Conservation (phyloP, 352 stramenopile genomes). For the Pythium aristosporum region DNA sequence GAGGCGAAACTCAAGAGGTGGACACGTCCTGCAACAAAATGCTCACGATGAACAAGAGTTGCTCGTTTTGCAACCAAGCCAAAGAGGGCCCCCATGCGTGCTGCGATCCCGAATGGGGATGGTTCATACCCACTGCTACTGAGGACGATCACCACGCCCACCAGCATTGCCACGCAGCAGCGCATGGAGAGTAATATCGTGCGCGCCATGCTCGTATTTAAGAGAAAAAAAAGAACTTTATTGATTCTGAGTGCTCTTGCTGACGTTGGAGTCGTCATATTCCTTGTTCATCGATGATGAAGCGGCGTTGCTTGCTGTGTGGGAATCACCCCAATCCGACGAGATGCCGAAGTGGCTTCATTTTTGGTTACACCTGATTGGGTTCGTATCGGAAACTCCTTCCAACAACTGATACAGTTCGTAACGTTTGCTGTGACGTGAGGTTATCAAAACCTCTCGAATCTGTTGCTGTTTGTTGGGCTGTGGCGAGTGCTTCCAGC, state of each 20-base stretch:
- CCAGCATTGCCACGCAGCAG: neutral
- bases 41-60: slow-evolving; percentile 22
- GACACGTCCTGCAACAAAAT: neutral
- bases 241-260: slow-evolving; percentile 2
- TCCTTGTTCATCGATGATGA: neutral
- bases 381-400: neutral
- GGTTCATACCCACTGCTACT: slow-evolving; percentile 53
- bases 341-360: slow-evolving; percentile 31
- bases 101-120: slow-evolving; percentile 64
- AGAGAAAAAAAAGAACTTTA: slow-evolving; percentile 1
- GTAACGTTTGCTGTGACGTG: neutral
- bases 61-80: slow-evolving; percentile 27
- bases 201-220: slow-evolving; percentile 5
- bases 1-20: neutral
- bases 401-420: slow-evolving; percentile 1
- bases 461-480: slow-evolving; percentile 24
- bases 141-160: slow-evolving; percentile 17
- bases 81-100: slow-evolving; percentile 26
- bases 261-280: slow-evolving; percentile 21
- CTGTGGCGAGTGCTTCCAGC: neutral
- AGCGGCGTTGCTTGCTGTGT: neutral
- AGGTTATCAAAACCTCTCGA: slow-evolving; percentile 23
- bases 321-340: slow-evolving; percentile 13
- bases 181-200: neutral
- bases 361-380: slow-evolving; percentile 10